phyloP scores from a whole-genome alignment of 345 rosid species.

The Syzygium oleosum region DNA sequence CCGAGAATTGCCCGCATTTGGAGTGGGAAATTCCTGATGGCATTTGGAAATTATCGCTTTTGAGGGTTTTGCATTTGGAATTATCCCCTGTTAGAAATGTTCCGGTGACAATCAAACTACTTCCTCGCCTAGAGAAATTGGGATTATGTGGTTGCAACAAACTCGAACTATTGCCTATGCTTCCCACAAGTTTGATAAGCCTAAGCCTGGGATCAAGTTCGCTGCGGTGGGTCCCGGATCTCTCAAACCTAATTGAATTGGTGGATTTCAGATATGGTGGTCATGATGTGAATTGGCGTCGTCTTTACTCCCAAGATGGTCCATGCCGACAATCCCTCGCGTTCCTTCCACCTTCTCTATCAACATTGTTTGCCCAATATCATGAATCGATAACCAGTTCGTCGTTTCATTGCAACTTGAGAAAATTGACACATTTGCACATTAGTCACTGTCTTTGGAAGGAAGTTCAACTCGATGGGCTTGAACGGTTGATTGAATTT shows the following conservation, averaged over 20 bases:
- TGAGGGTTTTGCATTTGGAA: not conserved
- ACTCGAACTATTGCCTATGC: not conserved
- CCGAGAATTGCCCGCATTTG: not conserved
- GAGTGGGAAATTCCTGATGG: not conserved
- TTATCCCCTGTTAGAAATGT: not conserved
- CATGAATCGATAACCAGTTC: not conserved
- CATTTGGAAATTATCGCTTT: not conserved
- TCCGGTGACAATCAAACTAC: not conserved
- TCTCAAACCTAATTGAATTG: not conserved
- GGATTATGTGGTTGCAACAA: not conserved
- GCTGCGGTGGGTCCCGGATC: not conserved
- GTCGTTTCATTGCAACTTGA: not conserved
- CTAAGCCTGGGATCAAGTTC: not conserved
- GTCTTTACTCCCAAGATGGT: not conserved
- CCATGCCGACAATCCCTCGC: not conserved
- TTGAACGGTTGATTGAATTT: not conserved
- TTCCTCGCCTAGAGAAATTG: not conserved
- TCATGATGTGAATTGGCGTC: not conserved
- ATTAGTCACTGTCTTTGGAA: not conserved
- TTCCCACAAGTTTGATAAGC: not conserved
- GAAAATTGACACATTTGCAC: not conserved
- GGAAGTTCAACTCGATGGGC: not conserved
- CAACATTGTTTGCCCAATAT: not conserved
- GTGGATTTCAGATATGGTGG: not conserved
- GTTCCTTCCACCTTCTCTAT: not conserved